phyloP scores from a whole-genome alignment of 2,329 filamentous ascomycete genomes.

The Pseudocercospora eumusae region DNA sequence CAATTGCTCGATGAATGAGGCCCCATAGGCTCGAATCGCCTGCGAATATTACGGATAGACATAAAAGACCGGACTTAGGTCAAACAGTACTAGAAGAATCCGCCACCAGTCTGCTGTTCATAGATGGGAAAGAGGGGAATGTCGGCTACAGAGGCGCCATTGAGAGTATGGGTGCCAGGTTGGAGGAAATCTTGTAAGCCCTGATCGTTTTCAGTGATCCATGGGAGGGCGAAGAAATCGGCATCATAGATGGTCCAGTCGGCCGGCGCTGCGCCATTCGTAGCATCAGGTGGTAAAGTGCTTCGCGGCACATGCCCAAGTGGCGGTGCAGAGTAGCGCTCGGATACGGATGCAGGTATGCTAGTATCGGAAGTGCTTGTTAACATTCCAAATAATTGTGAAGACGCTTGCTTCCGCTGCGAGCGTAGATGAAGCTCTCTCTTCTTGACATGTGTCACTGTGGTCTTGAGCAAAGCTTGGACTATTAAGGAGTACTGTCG shows the following conservation, averaged over 20 bases:
- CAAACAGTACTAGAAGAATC: constrained; percentile 10
- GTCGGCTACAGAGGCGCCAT: constrained; percentile 28
- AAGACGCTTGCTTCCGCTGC: constrained; percentile 33
- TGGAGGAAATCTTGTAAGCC: constrained; percentile 35
- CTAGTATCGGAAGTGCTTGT: constrained; percentile 1
- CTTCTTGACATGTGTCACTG: constrained; percentile 27
- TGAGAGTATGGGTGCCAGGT: constrained; percentile 30
- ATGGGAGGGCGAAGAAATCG: constrained; percentile 34
- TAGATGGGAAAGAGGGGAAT: constrained; percentile 35
- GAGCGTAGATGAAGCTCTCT: constrained; percentile 28
- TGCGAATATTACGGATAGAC: not conserved
- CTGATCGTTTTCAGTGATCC: constrained; percentile 33
- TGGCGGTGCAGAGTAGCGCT: not conserved
- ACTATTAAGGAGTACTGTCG: constrained; percentile 35
- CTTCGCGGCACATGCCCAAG: not conserved
- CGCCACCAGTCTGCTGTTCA: constrained; percentile 23
- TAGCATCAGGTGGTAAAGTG: not conserved
- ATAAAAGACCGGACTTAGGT: not conserved
- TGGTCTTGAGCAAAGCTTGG: constrained; percentile 31
- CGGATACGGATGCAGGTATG: not conserved
- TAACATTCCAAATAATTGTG: constrained; percentile 34
- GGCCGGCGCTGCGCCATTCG: constrained; percentile 3
- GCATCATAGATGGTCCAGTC: constrained; percentile 33
- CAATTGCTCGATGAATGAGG: constrained; percentile 15
- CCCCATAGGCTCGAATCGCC: not conserved